phyloP scores from a whole-genome alignment of 371 early-diverging fungal genomes.

The Mortierella sp. region DNA sequence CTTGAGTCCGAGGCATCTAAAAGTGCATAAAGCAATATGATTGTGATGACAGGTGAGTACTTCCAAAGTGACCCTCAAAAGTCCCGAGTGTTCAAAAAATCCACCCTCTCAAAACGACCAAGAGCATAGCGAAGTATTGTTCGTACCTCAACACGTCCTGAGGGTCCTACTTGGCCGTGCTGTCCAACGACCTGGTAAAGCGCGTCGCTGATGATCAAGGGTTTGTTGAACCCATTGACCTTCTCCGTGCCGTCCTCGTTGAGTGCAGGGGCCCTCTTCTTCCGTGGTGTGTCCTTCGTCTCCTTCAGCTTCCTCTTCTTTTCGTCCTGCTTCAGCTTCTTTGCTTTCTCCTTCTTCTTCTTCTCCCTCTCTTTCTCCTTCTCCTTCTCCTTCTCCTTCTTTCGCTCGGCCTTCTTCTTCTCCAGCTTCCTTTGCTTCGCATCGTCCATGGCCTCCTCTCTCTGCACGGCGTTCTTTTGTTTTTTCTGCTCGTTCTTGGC shows the following conservation, averaged over 20 bases:
- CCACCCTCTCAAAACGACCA: neutral
- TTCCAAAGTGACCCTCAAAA: neutral
- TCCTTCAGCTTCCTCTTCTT: slow-evolving; percentile 10
- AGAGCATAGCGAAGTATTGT: neutral
- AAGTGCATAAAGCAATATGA: slow-evolving; percentile 18
- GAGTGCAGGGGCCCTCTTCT: slow-evolving; percentile 22
- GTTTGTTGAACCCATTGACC: slow-evolving; percentile 26
- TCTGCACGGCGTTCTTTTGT: slow-evolving; percentile 15
- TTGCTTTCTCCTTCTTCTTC: neutral
- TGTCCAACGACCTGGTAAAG: slow-evolving; percentile 35
- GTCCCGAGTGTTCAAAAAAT: neutral
- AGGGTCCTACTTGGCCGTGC: slow-evolving; percentile 30
- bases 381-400: slow-evolving; percentile 1
- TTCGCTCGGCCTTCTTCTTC: neutral
- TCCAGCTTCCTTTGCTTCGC: slow-evolving; percentile 8
- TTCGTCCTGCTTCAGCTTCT: neutral
- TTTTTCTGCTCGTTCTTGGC: slow-evolving; percentile 7
- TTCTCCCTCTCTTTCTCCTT: slow-evolving; percentile 3
- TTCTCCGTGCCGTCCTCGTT: slow-evolving; percentile 45
- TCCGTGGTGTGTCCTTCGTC: slow-evolving; percentile 17
- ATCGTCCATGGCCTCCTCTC: neutral
- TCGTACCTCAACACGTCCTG: slow-evolving; percentile 42
- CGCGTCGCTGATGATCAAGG: slow-evolving; percentile 39
- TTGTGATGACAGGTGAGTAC: slow-evolving; percentile 20
- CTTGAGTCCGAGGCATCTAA: slow-evolving; percentile 66